Evolutionary conservation across 129 eudicot species (phyloP), one percentile per base, ranked within the genome.

Genomic region (Flaveria robusta): DNA sequence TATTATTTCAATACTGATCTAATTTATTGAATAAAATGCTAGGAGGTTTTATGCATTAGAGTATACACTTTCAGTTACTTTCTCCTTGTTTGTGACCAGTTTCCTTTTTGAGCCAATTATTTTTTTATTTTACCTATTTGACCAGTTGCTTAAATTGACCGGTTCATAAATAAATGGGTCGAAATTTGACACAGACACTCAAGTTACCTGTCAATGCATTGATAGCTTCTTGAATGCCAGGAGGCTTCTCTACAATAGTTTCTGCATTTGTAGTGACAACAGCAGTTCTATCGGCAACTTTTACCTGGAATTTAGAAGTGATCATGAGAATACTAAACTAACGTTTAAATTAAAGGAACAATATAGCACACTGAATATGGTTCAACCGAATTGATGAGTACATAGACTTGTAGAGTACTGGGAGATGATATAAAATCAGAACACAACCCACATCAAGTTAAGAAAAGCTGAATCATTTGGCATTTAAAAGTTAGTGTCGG

Each of bases 171-270:
- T 42, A 42, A 74, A 73, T 73, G 68, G 18, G 69, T 43, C 18
- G 2, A 14, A 43, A 14, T 22, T 22, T 14, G 45, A 18, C 54
- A 50, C 67, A 54, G 34, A 77, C 8, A 62, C 65, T 60, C 13
- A 15, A 45, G 1, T 82, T 83, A 93, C 96, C 91, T 0, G 86
- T 90, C 77, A 88, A 86, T 60, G 81, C 80, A 63, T 81, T 72
- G 64, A 93, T 93, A 65, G 95, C 95, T 85, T 93, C 89, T 88
- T 93, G 98, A 72, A 93, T 78, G 68, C 98, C 98, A 59, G 71
- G 71, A 26, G 98, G 98, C 50, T 79, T 88, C 71, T 88, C 89
- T 71, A 85, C 96, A 18, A 64, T 80, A 60, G 98, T 93, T 81
- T 93, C 96, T 56, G 98, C 98, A 72, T 93, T 90, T 60, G 83